phyloP scores from a whole-genome alignment of 2,329 filamentous ascomycete species.

The Penicillium paneum region DNA sequence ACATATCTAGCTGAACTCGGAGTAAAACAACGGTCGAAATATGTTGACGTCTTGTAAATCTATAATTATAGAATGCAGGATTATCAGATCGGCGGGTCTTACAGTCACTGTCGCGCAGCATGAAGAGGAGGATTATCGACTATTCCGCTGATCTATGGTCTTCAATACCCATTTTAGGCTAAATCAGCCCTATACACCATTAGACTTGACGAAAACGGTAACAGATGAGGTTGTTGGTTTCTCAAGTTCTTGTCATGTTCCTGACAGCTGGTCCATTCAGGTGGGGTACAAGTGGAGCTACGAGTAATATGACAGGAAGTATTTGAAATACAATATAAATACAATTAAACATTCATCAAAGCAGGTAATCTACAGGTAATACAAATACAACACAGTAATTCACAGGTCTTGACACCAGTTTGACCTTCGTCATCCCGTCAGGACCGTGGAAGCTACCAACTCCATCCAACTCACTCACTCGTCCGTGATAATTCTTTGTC shows the following conservation, averaged over 20 bases:
- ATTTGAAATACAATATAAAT: not conserved
- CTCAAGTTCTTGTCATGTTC: slow-evolving; percentile 4
- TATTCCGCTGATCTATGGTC: not conserved
- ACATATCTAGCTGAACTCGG: not conserved
- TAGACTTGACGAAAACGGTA: not conserved
- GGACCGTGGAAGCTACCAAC: slow-evolving; percentile 18
- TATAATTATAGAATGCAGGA: not conserved
- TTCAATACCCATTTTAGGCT: not conserved
- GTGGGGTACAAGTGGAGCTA: slow-evolving; percentile 13
- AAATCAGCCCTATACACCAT: not conserved
- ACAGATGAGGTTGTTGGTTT: not conserved
- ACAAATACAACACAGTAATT: slow-evolving; percentile 4
- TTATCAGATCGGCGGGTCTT: not conserved
- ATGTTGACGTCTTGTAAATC: not conserved
- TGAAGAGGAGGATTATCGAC: not conserved
- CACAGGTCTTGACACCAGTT: not conserved
- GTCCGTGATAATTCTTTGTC: slow-evolving; percentile 2
- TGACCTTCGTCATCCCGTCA: slow-evolving; percentile 16
- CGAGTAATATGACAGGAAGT: not conserved
- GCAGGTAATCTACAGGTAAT: not conserved
- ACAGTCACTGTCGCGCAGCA: not conserved
- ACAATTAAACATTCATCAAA: not conserved
- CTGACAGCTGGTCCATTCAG: slow-evolving; percentile 24
- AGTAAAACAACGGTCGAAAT: no score
- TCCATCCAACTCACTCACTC: slow-evolving; percentile 15